Base-by-base conservation (phyloP, 495 filamentous ascomycete species). In the Penicillium dipodomyicola region DNA sequence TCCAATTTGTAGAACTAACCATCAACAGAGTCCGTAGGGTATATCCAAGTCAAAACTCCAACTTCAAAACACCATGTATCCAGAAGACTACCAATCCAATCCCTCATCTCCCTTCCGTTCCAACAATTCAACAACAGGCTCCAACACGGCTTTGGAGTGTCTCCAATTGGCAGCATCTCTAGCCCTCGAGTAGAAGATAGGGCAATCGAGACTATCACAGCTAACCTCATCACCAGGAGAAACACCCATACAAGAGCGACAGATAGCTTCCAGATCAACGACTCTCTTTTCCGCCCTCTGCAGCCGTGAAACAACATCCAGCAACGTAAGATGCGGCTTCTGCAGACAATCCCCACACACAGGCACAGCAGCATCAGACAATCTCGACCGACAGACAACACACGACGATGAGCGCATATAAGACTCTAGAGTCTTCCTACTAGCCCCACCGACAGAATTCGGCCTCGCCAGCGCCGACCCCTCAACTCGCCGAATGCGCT, bases 201-300 rank as follows among this genome's bases (percentile, higher is more conserved):
- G 89, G 67, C 94, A 98, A 71, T 96, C 94, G 69, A 85, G 81
- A 60, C 88, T 96, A 65, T 96, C 90, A 68, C 94, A 98, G 35
- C 69, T 81, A 35, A 96, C 86, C 30, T 88, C 83, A 43, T 96
- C 91, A 5, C 82, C 75, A 61, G 83, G 87, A 15, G 89, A 71
- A 40, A 91, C 66, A 8, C 84, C 85, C 29, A 88, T 84, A 63
- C 94, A 98, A 62, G 85, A 90, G 61, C 87, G 86, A 70, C 94
- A 98, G 51, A 96, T 77, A 54, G 77, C 80, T 33, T 87, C 75
- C n/a, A 96, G 72, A 62, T 92, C 84, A 52, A 71, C 65, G 19
- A 82, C 80, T 51, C 80, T 82, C 65, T 80, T 81, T 72, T 96
- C 87, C 32, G 82, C 84, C 11, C 67, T 68, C 48, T 80, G 80